Evolutionary conservation across 768 basidiomycete species (phyloP).

Genomic region (Chiua virens): DNA sequence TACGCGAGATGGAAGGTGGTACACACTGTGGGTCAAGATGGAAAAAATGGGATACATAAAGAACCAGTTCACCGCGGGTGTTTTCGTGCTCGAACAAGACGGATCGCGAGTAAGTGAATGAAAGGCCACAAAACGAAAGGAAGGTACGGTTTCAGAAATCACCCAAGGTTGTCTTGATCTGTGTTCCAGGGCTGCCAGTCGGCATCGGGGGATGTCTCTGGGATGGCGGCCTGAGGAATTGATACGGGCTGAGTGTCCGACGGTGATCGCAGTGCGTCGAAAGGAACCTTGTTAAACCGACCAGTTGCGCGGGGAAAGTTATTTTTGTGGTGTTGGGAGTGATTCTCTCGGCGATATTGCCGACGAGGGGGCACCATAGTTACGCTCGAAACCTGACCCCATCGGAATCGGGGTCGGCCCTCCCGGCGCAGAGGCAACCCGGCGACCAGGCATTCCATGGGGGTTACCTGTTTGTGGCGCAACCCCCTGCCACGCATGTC

Average conservation of each 20-base stretch:
- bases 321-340: conserved; percentile 28
- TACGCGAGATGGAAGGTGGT: not conserved
- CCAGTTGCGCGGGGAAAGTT: conserved; percentile 21
- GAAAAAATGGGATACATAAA: not conserved
- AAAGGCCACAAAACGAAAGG: conserved; percentile 15
- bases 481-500: conserved; percentile 24
- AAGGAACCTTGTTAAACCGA: conserved; percentile 18
- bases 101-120: not conserved
- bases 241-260: conserved; percentile 11
- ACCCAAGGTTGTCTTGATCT: conserved; percentile 9
- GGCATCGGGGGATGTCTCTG: conserved; percentile 13
- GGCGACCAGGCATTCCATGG: conserved; percentile 15
- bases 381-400: conserved; percentile 23
- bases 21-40: not conserved
- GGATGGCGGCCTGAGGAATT: conserved; percentile 5
- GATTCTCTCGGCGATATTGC: conserved; percentile 32
- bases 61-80: not conserved
- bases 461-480: conserved; percentile 15
- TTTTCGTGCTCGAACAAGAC: conserved; percentile 1
- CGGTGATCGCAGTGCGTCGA: conserved; percentile 19
- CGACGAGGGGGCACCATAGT: conserved; percentile 27
- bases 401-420: conserved; percentile 12
- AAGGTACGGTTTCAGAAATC: not conserved
- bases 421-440: conserved; percentile 14
- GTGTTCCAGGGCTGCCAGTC: conserved; percentile 21